Evolutionary conservation across 2,329 filamentous ascomycete genomes (phyloP), one percentile per base, ranked within the genome.

Genomic region (Aspergillus tubingensis): DNA sequence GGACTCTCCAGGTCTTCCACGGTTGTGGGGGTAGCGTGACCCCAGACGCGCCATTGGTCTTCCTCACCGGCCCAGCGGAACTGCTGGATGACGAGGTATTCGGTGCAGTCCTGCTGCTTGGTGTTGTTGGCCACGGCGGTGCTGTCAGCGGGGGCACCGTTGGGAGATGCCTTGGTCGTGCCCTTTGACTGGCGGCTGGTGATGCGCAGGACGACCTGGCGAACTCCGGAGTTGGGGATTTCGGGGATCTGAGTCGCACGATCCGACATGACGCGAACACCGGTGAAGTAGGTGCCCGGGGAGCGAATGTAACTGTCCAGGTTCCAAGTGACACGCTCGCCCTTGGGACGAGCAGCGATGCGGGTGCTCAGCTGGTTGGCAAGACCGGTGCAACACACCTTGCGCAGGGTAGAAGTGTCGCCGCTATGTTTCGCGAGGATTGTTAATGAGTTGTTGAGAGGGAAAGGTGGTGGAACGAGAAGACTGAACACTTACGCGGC

Each of bases 81-180:
- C 68, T 79, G 77, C 72, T 84, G 82, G 23, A 84, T 66, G 13
- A 84, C 82, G 30, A 84, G 66, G 62, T 84, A 83, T 68, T 85
- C 82, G 2, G 72, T 75, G 62, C 76, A 76, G 62, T 78, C 76
- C 69, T 78, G 78, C 54, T 74, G 68, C 68, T 77, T 78, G 15
- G 67, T 65, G n/a, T 70, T 62, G 23, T 62, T 11, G n/a, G 54
- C 36, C 21, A 52, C 56, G 17, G 51, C 30, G 7, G 36, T 19
- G 32, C 15, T 41, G 5, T 41, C n/a, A 3, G 25, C 15, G 2
- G 32, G 32, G 10, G 11, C 32, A 36, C 32, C 32, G 32, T 36
- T 36, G 36, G 21, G 30, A 21, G 48, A 8, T 3, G 56, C 58
- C 27, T 71, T 76, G 3, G 32, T 36, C 5, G 32, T 36, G 50